These are phyloP conservation scores for Pseudonitzschia pungens DNA, from an alignment of 108 stramenopile genomes.

Conservation along the genomic window DNA sequence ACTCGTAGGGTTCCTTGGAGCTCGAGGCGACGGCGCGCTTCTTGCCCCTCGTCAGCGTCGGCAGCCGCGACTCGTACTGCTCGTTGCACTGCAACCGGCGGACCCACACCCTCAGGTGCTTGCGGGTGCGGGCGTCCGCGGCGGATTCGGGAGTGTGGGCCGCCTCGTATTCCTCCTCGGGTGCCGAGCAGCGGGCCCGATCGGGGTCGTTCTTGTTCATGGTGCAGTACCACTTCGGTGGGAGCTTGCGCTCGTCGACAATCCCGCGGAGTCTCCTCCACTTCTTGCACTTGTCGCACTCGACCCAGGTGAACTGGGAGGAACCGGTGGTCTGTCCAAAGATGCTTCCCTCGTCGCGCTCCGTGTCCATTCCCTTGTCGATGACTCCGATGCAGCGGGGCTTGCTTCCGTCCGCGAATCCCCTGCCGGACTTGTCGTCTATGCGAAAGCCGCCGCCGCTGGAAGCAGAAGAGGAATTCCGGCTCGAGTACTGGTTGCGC, in stretches of 20 bases:
- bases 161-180: constrained; percentile 87
- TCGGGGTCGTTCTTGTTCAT: constrained; percentile 92
- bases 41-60: constrained; percentile 58
- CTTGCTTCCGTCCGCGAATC: neutral
- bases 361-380: constrained; percentile 19
- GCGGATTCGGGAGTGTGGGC: constrained; percentile 74
- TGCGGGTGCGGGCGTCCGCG: constrained; percentile 79
- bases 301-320: constrained; percentile 86
- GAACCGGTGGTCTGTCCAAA: constrained; percentile 83
- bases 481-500: constrained; percentile 17
- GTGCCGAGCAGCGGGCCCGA: constrained; percentile 78
- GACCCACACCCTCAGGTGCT: constrained; percentile 85
- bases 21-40: constrained; percentile 50
- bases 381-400: neutral
- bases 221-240: constrained; percentile 82
- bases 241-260: constrained; percentile 83
- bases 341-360: constrained; percentile 75
- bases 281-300: constrained; percentile 91
- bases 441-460: neutral
- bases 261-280: constrained; percentile 90
- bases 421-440: neutral
- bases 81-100: constrained; percentile 81
- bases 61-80: constrained; percentile 74
- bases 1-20: constrained; percentile 83
- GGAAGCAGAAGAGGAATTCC: neutral